Evolutionary conservation across 306 rosid species (phyloP), one percentile per base, ranked within the genome.

Genomic region (Vachellia collinsii): DNA sequence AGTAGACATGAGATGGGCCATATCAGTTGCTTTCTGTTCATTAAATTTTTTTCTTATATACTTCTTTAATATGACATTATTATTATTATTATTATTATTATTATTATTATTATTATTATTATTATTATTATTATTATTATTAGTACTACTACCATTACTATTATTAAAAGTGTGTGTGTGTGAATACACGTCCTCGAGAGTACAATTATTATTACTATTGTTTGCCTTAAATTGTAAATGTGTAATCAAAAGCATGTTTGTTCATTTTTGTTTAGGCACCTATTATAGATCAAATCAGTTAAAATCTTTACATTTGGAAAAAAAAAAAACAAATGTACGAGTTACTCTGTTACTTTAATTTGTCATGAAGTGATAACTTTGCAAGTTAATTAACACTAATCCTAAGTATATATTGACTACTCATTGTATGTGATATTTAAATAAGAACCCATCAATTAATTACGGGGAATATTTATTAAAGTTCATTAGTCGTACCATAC

Each of bases 1-100:
- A 94, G 89, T 73, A 78, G 99, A 94, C 99, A 84, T 79, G 78
- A 73, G 77, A 86, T 92, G 98, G 98, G 92, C 97, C 97, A 91
- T 47, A 17, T 72, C 63, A 72, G 76, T 82, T 77, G 84, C 88
- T 86, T 80, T 88, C 84, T 77, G 3, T 82, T 91, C 97, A 81
- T 83, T 76, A 0, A 29, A 29, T 82, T 80, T 88, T 86, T 87
- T 86, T 72, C 79, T 62, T 85, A 84, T 82, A 81, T 81, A 83
- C 71, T 68, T 29, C 36, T 16, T 29, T 62, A 62, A 0, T 62
- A 14, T 36, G 19, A 50, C 56, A 50, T 16, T 16, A 62, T 62
- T 11, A 54, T 62, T 41, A 62, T 62, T 62, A 62, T 62, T 25
- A 61, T 56, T 56, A n/a, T n/a, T n/a, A n/a, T n/a, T n/a, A n/a